Conservation (phyloP, 768 basidiomycete genomes). For the Suillus paluster region DNA sequence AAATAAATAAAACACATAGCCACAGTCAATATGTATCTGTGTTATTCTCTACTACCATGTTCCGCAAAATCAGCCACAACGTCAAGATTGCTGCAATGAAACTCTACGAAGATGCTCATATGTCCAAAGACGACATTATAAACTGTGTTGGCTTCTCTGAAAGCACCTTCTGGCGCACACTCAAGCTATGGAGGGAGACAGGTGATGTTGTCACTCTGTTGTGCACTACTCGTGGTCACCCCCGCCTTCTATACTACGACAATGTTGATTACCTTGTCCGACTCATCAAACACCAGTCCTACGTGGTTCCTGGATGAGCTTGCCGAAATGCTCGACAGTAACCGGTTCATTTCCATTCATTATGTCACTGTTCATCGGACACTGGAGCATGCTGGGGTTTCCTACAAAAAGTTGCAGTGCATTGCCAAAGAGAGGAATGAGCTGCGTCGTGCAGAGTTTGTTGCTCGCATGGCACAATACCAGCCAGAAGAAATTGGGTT, state of each 20-base stretch:
- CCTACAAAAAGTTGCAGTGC: conserved; percentile 34
- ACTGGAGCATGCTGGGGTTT: conserved; percentile 30
- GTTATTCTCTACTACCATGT: conserved; percentile 2
- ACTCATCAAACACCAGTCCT: conserved; percentile 25
- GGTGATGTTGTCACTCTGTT: conserved; percentile 9
- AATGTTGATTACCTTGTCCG: conserved; percentile 30
- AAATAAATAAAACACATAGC: background rate
- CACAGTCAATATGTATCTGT: background rate
- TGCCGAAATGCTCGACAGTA: conserved; percentile 15
- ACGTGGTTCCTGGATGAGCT: conserved; percentile 43
- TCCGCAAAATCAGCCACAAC: background rate
- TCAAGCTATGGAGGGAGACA: conserved; percentile 6
- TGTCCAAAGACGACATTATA: too few relatives aligned
- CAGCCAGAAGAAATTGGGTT: conserved; percentile 38
- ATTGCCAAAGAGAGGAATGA: conserved; percentile 39
- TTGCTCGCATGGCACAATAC: conserved; percentile 33
- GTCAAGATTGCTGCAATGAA: too few relatives aligned
- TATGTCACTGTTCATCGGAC: conserved; percentile 35
- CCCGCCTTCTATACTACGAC: background rate
- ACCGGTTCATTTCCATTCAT: conserved; percentile 39
- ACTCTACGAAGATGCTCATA: too few relatives aligned
- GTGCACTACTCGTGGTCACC: conserved; percentile 2
- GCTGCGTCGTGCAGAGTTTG: conserved; percentile 25
- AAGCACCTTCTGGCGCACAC: conserved; percentile 4
- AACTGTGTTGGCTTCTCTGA: background rate